phyloP scores from a whole-genome alignment of 2,329 filamentous ascomycete species.

The Xylaria sp. region DNA sequence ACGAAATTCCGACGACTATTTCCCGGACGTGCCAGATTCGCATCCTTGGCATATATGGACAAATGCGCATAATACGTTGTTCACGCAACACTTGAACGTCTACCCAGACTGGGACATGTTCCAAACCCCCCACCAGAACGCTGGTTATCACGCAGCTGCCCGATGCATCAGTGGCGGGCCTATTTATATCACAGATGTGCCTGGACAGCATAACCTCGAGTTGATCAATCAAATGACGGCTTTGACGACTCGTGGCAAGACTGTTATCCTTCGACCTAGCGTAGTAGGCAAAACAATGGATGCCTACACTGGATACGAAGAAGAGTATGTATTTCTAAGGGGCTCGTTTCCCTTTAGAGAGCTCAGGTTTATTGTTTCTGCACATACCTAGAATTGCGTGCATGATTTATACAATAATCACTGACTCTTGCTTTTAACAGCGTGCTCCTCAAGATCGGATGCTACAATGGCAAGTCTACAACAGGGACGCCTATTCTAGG shows the following conservation, averaged over 20 bases:
- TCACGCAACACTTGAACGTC: constrained; percentile 86
- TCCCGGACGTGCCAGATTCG: constrained; percentile 80
- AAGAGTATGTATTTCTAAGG: constrained; percentile 56
- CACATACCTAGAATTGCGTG: neutral
- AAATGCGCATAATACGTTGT: constrained; percentile 88
- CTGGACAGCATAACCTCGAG: constrained; percentile 79
- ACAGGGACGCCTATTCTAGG: constrained; percentile 83
- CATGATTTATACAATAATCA: neutral
- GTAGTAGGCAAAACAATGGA: constrained; percentile 77
- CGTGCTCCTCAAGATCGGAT: constrained; percentile 79
- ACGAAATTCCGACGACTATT: constrained; percentile 93
- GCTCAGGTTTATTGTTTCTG: neutral
- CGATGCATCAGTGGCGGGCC: constrained; percentile 91
- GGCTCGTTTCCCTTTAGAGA: neutral
- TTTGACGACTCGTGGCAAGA: constrained; percentile 74
- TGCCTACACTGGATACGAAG: constrained; percentile 80
- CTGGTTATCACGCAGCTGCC: constrained; percentile 87
- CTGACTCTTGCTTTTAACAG: constrained; percentile 21
- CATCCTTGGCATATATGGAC: constrained; percentile 97
- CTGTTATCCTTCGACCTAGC: constrained; percentile 83
- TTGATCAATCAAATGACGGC: constrained; percentile 87
- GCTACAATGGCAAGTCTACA: constrained; percentile 74
- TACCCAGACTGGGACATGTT: constrained; percentile 86
- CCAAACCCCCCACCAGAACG: constrained; percentile 73
- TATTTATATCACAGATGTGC: constrained; percentile 92